phyloP scores from a whole-genome alignment of 441 rosid species.

The Gossypium gossypioides region DNA sequence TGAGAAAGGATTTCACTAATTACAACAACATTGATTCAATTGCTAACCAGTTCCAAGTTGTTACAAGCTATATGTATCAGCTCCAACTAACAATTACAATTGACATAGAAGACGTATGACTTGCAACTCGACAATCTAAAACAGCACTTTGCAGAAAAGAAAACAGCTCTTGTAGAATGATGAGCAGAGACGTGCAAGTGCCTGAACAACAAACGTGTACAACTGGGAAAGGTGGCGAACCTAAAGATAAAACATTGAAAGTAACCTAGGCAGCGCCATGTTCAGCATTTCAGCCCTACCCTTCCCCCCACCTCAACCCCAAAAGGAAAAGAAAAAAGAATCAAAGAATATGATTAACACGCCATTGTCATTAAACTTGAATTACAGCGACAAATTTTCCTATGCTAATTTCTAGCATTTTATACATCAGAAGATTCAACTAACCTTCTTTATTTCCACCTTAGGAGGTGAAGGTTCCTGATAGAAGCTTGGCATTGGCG shows the following conservation, averaged over 20 bases:
- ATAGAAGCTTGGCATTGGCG: conserved; percentile 95
- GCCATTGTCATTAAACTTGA: background rate
- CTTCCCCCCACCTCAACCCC: background rate
- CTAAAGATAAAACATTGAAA: conserved; percentile 7
- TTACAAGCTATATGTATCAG: background rate
- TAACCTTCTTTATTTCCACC: conserved; percentile 81
- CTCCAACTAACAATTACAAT: background rate
- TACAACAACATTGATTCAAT: background rate
- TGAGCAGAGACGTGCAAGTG: background rate
- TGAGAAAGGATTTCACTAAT: background rate
- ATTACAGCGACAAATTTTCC: background rate
- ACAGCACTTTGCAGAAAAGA: background rate
- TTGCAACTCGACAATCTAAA: background rate
- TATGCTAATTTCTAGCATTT: background rate
- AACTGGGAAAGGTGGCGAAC: background rate
- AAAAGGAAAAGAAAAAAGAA: background rate
- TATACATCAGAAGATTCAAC: background rate
- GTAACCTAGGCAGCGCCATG: background rate
- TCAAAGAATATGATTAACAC: background rate
- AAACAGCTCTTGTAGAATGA: background rate
- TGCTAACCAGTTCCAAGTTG: background rate
- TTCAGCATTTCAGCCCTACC: background rate
- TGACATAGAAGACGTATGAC: background rate
- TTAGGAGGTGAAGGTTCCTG: conserved; percentile 90
- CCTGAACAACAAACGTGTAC: background rate